These are phyloP conservation scores for Apophysomyces trapeziformis DNA, from an alignment of 371 early-diverging fungal species.

Conservation along the genomic window DNA sequence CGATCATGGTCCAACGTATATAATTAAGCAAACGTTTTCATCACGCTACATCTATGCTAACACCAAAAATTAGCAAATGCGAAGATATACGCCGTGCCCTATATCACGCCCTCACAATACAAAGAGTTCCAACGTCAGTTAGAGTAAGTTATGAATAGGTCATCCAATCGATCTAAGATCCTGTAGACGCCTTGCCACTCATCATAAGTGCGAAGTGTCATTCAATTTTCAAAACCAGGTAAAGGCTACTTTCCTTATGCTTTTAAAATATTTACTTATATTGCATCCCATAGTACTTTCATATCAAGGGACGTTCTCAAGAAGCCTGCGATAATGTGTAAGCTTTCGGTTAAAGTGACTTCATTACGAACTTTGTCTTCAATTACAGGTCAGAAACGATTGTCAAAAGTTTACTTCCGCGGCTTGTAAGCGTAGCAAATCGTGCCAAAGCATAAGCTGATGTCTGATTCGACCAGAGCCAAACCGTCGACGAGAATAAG, in stretches of 20 bases:
- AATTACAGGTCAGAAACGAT: slow-evolving; percentile 13
- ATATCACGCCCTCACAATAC: slow-evolving; percentile 1
- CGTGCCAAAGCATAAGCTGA: background rate
- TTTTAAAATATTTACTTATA: background rate
- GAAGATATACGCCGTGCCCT: slow-evolving; percentile 3
- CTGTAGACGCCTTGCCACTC: slow-evolving; percentile 9
- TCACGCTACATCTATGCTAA: background rate
- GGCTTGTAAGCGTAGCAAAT: slow-evolving; percentile 19
- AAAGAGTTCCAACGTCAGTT: slow-evolving; percentile 2
- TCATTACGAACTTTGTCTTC: background rate
- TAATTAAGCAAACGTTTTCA: background rate
- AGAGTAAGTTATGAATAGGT: background rate
- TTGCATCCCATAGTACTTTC: slow-evolving; percentile 24
- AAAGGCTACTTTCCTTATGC: background rate
- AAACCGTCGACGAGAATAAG: slow-evolving; percentile 17
- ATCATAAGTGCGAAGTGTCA: slow-evolving; percentile 2
- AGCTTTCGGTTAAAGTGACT: slow-evolving; percentile 2
- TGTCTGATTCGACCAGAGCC: slow-evolving; percentile 14
- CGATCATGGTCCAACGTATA: slow-evolving; percentile 2
- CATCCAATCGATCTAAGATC: background rate
- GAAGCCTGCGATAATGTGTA: slow-evolving; percentile 22
- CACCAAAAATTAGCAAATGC: slow-evolving; percentile 6
- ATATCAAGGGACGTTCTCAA: slow-evolving; percentile 21
- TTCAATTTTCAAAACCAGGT: slow-evolving; percentile 25
- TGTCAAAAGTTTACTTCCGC: slow-evolving; percentile 16